Base-by-base conservation (phyloP, 495 filamentous ascomycete species). In the Daldinia childiae region DNA sequence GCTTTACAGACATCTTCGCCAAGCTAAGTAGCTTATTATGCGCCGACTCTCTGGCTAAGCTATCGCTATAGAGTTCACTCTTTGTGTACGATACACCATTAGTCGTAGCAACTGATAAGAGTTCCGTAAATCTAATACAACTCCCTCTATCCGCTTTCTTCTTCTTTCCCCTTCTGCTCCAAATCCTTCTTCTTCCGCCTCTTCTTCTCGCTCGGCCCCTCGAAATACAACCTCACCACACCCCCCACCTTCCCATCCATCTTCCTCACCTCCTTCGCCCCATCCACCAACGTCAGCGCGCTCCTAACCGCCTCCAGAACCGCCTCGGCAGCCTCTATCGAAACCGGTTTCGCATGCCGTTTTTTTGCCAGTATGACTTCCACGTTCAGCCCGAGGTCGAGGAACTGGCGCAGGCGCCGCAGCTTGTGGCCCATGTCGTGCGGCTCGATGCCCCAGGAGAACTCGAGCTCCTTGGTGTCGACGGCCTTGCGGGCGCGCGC, bases 371-470 rank as follows among this genome's bases (percentile, higher is more conserved):
- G 66, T 54, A 87, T 54, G 12, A 94, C 67, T 71, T 92, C 87
- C 38, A 94, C 90, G 73, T 77, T 84, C 36, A 80, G 74, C 3
- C 91, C 91, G 70, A 91, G 89, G 7, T 76, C 76, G 68, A 94
- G 69, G 67, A 94, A 94, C 51, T 71, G 79, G 56, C 79, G 78
- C 76, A 94, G 69, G 78, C 87, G 84, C 50, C 83, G 82, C 72
- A 91, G 61, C 54, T 87, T 85, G 75, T 91, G 89, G 3, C 72
- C 71, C 26, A 93, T 79, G 78, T 94, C 92, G 77, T 91, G 82
- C 9, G 76, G 68, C 60, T 88, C 88, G 69, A 95, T 93, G 27
- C 90, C 88, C 93, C 93, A 97, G 78, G 93, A 93, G 67, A 97
- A 26, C 81, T 97, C 93, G 15, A 97, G 75, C 75, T 91, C 88